These are phyloP conservation scores for Sarocladium strictum DNA, from an alignment of 2,329 filamentous ascomycete species.

Conservation along the genomic window DNA sequence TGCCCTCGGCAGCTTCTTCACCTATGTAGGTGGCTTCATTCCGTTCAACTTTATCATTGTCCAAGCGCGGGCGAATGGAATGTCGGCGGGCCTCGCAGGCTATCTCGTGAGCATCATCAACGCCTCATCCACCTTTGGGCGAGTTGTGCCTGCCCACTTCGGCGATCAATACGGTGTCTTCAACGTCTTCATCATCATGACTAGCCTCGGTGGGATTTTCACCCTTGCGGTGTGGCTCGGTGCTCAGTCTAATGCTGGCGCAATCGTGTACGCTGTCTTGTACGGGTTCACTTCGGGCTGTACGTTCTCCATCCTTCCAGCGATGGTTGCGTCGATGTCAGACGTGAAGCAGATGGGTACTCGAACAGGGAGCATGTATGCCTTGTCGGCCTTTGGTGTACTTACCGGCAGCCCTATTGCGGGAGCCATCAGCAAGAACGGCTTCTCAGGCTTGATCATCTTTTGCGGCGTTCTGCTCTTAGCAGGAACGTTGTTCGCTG, in stretches of 20 bases:
- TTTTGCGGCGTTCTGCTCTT: constrained; percentile 3
- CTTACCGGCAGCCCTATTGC: constrained; percentile 1
- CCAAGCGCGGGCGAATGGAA: constrained; percentile 32
- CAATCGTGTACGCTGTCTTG: constrained; percentile 19
- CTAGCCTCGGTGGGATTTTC: constrained; percentile 16
- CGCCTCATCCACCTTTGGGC: constrained; percentile 46
- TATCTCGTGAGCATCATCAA: constrained; percentile 59
- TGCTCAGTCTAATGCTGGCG: constrained; percentile 14
- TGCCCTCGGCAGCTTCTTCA: constrained; percentile 19
- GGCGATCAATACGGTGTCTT: constrained; percentile 23
- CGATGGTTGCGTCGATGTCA: constrained; percentile 23
- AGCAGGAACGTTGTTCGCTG: neutral
- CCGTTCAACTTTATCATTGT: constrained; percentile 33
- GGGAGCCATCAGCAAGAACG: constrained; percentile 3
- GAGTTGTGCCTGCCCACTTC: constrained; percentile 44
- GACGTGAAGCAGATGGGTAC: constrained; percentile 24
- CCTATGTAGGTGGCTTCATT: constrained; percentile 22
- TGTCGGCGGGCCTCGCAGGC: constrained; percentile 28
- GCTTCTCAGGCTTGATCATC: constrained; percentile 5
- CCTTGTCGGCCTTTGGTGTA: neutral
- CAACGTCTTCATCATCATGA: constrained; percentile 30
- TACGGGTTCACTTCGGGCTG: constrained; percentile 24
- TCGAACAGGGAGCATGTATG: constrained; percentile 19
- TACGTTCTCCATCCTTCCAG: constrained; percentile 25
- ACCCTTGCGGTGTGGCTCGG: constrained; percentile 25